Evolutionary conservation across 805 yeast genomes (phyloP).

Genomic region (Pichia eremophila): DNA sequence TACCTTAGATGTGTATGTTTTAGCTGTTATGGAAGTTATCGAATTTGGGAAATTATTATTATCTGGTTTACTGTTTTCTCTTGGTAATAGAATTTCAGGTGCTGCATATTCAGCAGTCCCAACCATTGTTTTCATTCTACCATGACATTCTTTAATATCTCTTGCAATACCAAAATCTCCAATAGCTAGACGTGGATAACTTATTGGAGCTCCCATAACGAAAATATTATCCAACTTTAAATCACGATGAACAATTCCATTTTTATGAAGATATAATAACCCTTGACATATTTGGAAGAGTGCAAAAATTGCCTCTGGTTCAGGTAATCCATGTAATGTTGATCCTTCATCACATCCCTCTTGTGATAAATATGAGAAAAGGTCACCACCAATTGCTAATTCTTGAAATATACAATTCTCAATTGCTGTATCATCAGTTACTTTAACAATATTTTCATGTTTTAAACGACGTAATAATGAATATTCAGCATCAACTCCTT

Average conservation of each 20-base stretch:
- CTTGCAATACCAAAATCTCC: conserved; percentile 60
- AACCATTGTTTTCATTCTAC: conserved; percentile 21
- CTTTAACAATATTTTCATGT: conserved; percentile 83
- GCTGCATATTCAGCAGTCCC: conserved; percentile 63
- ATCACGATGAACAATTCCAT: conserved; percentile 57
- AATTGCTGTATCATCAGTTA: conserved; percentile 58
- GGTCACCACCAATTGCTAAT: conserved; percentile 93
- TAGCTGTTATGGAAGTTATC: neutral
- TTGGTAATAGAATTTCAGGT: conserved; percentile 51
- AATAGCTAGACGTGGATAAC: conserved; percentile 43
- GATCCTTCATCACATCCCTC: conserved; percentile 54
- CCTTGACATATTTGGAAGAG: conserved; percentile 51
- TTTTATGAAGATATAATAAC: conserved; percentile 41
- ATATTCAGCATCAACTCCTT: conserved; percentile 31
- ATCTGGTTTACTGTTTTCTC: too few species aligned
- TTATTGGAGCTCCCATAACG: conserved; percentile 42
- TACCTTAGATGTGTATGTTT: conserved; percentile 41
- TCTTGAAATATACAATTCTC: conserved; percentile 81
- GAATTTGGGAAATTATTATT: too few species aligned
- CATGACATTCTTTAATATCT: conserved; percentile 1
- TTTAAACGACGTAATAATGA: conserved; percentile 51
- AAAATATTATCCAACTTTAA: conserved; percentile 61
- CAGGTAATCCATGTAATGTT: conserved; percentile 34
- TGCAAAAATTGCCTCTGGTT: conserved; percentile 44
- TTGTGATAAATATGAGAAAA: conserved; percentile 79